These are phyloP conservation scores for Didymella arachidicola DNA, from an alignment of 2,329 filamentous ascomycete genomes.

Conservation along the genomic window DNA sequence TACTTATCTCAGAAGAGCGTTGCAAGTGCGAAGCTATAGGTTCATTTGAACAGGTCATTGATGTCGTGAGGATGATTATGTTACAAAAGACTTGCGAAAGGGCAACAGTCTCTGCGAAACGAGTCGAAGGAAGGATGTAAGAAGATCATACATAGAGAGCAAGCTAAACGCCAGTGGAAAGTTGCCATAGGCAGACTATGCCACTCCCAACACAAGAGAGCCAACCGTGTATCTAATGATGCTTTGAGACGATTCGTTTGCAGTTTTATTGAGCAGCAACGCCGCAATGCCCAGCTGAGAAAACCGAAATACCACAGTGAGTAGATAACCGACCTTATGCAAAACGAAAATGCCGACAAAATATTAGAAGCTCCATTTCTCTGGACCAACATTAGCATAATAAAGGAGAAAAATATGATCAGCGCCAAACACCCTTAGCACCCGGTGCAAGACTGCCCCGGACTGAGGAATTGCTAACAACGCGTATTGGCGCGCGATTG, in stretches of 20 bases:
- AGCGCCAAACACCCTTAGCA: slow-evolving; percentile 47
- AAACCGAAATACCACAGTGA: slow-evolving; percentile 1
- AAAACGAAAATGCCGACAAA: slow-evolving; percentile 7
- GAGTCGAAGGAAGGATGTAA: background rate
- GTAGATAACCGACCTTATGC: slow-evolving; percentile 12
- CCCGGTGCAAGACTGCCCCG: slow-evolving; percentile 43
- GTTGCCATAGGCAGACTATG: slow-evolving; percentile 12
- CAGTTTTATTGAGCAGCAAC: slow-evolving; percentile 4
- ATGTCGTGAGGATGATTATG: slow-evolving; percentile 18
- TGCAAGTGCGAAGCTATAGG: background rate
- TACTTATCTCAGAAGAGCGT: background rate
- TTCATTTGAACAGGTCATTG: slow-evolving; percentile 2
- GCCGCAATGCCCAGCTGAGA: slow-evolving; percentile 6
- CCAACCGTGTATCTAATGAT: slow-evolving; percentile 6
- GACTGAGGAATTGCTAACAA: slow-evolving; percentile 42
- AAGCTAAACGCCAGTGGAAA: slow-evolving; percentile 12
- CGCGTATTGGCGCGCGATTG: slow-evolving; percentile 43
- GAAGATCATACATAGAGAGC: background rate
- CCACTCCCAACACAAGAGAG: background rate
- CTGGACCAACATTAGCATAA: slow-evolving; percentile 17
- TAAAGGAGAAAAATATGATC: slow-evolving; percentile 19
- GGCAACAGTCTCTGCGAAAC: background rate
- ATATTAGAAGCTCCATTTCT: slow-evolving; percentile 13
- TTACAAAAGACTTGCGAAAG: background rate
- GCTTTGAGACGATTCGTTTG: slow-evolving; percentile 5